Base-by-base conservation (phyloP, 768 basidiomycete species). In the Lepiota venenata region DNA sequence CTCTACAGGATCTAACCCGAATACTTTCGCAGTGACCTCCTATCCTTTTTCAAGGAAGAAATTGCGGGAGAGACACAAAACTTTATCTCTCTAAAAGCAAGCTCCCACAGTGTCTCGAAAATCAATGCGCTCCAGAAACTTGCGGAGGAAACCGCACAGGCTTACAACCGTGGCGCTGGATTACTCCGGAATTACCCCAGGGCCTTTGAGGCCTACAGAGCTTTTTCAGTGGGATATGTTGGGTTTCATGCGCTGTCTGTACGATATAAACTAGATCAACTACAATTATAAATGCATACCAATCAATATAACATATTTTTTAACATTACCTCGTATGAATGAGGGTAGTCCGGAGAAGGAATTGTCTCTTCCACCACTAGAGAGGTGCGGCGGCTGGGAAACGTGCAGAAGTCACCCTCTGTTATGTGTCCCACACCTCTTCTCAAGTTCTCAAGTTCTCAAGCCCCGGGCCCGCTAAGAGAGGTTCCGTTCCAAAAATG, bases 1-100 rank as follows among this genome's bases (percentile, higher is more conserved):
- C 10, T 32, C 3, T 9, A 8, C 32, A 4, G 3, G 6, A 2
- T 3, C 10, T 32, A 32, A 32, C 32, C 10, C 32, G 10, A 2
- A 32, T 32, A 3, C 32, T 11, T 2, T 32, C 44, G 40, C 40
- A 75, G 74, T 47, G 74, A 77, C 27, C 55, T 75, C 18, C 56
- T 74, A 1, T 74, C 69, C 0, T 75, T 75, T 52, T 70, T 74
- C 51, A 67, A 76, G 54, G 75, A 76, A 64, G 74, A 75, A 48
- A 45, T 62, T 2, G 61, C 43, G 0, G 68, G 65, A 4, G 75
- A 75, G 48, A 55, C 55, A 2, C 61, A 65, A 27, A 75, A 74
- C 49, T 69, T 64, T 29, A 55, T 74, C 27, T 72, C 74, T 0
- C 55, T 63, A 12, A 50, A 65, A 0, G 72, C 74, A 0, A 52